phyloP scores from a whole-genome alignment of 2,329 filamentous ascomycete species.

The Grosmannia clavigera region DNA sequence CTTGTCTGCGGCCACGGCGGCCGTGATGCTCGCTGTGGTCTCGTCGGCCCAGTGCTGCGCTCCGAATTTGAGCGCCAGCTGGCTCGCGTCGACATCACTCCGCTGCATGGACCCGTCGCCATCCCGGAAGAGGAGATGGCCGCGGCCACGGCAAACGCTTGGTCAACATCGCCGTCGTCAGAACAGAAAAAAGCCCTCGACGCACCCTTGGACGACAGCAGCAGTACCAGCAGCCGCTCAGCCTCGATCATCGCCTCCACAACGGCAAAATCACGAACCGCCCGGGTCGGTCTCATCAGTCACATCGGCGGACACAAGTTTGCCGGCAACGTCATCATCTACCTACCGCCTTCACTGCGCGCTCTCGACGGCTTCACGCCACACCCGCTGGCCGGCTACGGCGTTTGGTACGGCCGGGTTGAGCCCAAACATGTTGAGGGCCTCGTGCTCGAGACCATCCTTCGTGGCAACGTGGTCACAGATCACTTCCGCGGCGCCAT shows the following conservation, averaged over 20 bases:
- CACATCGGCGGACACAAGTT: conserved; percentile 81
- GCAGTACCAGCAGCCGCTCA: neutral
- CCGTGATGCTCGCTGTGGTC: conserved; percentile 70
- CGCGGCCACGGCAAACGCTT: neutral
- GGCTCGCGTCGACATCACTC: conserved; percentile 31
- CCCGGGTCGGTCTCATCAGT: conserved; percentile 57
- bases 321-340: conserved; percentile 74
- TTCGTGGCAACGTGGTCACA: conserved; percentile 52
- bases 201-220: neutral
- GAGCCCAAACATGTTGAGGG: conserved; percentile 66
- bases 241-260: neutral
- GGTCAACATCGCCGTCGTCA: neutral
- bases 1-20: conserved; percentile 81
- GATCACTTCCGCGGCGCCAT: conserved; percentile 65
- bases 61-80: conserved; percentile 56
- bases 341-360: conserved; percentile 48
- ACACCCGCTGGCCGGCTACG: conserved; percentile 55
- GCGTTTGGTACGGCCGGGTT: conserved; percentile 74
- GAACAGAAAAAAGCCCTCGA: neutral
- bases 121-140: conserved; percentile 17
- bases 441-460: conserved; percentile 57
- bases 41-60: conserved; percentile 62
- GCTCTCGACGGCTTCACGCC: conserved; percentile 26
- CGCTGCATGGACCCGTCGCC: conserved; percentile 34
- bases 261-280: conserved; percentile 21